A percentile compares a stretch with the other conserved stretches of the same genome.
These are phyloP conservation scores for Trypanosoma melophagium DNA, from an alignment of 208 protist genomes.

Conservation along the genomic window DNA sequence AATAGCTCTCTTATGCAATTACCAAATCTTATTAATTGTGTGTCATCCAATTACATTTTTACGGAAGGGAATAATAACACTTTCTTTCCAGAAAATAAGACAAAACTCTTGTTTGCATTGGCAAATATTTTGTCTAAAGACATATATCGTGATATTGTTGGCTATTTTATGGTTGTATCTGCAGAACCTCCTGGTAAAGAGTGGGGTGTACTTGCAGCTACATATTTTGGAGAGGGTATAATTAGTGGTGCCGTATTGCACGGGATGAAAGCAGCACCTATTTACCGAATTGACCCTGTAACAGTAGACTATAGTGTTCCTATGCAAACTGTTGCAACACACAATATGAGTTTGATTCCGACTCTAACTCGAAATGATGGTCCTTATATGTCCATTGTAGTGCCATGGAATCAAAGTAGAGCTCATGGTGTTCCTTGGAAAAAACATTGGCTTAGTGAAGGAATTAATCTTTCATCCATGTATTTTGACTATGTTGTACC, in stretches of 20 bases:
- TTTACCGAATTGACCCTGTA: constrained; percentile 8
- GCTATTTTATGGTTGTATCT: constrained; percentile 18
- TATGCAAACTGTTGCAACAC: not conserved
- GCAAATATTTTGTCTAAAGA: constrained; percentile 29
- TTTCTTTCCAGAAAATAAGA: constrained; percentile 18
- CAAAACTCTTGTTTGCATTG: constrained; percentile 30
- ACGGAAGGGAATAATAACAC: not conserved
- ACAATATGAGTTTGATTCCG: not conserved
- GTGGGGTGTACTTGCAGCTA: constrained; percentile 12
- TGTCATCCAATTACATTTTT: constrained; percentile 54
- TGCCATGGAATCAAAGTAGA: constrained; percentile 31
- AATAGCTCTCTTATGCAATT: constrained; percentile 49
- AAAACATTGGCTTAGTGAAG: constrained; percentile 5
- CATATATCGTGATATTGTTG: constrained; percentile 25
- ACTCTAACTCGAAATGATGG: constrained; percentile 15
- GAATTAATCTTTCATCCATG: constrained; percentile 32
- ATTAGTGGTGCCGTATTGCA: constrained; percentile 14
- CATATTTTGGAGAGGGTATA: not conserved
- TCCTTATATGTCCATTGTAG: constrained; percentile 40
- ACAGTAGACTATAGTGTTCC: constrained; percentile 3
- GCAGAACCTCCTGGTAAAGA: not conserved
- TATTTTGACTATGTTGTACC: constrained; percentile 71
- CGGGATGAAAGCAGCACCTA: not conserved
- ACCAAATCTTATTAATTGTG: constrained; percentile 53
- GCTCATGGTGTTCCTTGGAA: not conserved